phyloP scores from a whole-genome alignment of 139 green algal genomes.

The Marvania coccoides region DNA sequence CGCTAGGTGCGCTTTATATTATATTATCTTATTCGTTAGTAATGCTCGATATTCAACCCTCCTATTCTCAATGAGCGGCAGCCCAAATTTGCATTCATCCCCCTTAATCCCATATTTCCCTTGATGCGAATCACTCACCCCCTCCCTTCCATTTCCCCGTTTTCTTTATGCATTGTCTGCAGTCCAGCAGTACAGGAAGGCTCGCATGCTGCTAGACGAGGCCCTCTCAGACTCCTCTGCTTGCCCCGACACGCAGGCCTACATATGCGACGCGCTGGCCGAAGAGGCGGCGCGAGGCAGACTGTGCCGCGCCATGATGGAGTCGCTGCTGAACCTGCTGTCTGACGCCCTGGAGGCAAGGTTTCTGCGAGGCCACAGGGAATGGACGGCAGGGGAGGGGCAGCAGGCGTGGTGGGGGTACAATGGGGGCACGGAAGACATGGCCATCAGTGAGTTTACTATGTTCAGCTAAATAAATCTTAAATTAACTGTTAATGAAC shows the following conservation, averaged over 20 bases:
- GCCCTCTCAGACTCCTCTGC: slow-evolving; percentile 7
- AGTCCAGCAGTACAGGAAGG: slow-evolving; percentile 23
- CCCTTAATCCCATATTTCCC: no score
- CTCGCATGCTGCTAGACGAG: slow-evolving; percentile 9
- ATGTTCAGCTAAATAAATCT: no score
- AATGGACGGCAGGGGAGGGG: neutral
- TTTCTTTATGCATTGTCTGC: no score
- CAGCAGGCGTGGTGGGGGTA: neutral
- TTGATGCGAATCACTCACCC: no score
- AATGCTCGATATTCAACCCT: neutral
- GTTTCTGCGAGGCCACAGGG: neutral
- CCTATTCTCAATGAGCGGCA: neutral
- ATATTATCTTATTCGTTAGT: no score
- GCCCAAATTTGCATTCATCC: neutral
- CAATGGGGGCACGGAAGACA: neutral
- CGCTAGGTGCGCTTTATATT: no score
- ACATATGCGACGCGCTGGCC: slow-evolving; percentile 29
- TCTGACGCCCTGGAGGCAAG: neutral
- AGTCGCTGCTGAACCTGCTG: neutral
- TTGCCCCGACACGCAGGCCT: slow-evolving; percentile 25
- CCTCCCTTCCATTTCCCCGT: no score
- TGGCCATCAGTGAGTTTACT: no score
- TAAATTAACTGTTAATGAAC: no score
- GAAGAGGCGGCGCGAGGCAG: neutral
- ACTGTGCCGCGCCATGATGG: neutral